These are phyloP conservation scores for Fusarium graminum DNA, from an alignment of 2,329 filamentous ascomycete species.

Conservation along the genomic window DNA sequence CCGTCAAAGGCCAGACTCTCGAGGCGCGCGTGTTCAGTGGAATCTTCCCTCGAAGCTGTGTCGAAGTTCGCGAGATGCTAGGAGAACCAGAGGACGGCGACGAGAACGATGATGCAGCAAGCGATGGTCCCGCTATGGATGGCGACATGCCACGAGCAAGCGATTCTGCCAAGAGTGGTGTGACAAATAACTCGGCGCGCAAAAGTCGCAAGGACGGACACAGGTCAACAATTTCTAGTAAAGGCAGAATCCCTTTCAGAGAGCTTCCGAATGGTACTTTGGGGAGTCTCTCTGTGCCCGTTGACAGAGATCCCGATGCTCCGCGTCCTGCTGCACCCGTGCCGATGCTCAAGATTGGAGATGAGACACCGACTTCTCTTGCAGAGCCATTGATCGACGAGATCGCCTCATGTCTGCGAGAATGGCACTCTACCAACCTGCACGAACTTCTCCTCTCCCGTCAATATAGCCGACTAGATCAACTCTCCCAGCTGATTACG, in stretches of 20 bases:
- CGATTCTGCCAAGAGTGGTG: slow-evolving; percentile 68
- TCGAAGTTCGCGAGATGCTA: slow-evolving; percentile 93
- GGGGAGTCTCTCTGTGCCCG: slow-evolving; percentile 61
- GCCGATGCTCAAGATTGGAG: slow-evolving; percentile 96
- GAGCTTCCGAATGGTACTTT: slow-evolving; percentile 58
- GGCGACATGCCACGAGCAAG: slow-evolving; percentile 52
- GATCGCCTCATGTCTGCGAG: slow-evolving; percentile 93
- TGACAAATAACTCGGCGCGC: slow-evolving; percentile 56
- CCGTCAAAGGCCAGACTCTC: slow-evolving; percentile 89
- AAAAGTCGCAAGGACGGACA: slow-evolving; percentile 55
- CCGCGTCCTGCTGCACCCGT: slow-evolving; percentile 91
- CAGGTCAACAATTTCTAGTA: slow-evolving; percentile 41
- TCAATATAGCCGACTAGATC: slow-evolving; percentile 84
- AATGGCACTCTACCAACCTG: slow-evolving; percentile 98
- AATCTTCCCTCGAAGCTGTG: slow-evolving; percentile 94
- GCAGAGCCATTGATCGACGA: slow-evolving; percentile 96
- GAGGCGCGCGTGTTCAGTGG: slow-evolving; percentile 98
- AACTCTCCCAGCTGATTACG: slow-evolving; percentile 82
- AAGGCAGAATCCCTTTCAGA: slow-evolving; percentile 50
- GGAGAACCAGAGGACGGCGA: slow-evolving; percentile 75
- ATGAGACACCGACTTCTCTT: slow-evolving; percentile 91
- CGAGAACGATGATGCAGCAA: slow-evolving; percentile 55
- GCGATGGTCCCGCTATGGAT: slow-evolving; percentile 51
- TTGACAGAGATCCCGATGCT: slow-evolving; percentile 72
- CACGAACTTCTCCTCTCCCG: slow-evolving; percentile 89